Conservation (phyloP, 768 basidiomycete genomes). For the Butyriboletus loyo region DNA sequence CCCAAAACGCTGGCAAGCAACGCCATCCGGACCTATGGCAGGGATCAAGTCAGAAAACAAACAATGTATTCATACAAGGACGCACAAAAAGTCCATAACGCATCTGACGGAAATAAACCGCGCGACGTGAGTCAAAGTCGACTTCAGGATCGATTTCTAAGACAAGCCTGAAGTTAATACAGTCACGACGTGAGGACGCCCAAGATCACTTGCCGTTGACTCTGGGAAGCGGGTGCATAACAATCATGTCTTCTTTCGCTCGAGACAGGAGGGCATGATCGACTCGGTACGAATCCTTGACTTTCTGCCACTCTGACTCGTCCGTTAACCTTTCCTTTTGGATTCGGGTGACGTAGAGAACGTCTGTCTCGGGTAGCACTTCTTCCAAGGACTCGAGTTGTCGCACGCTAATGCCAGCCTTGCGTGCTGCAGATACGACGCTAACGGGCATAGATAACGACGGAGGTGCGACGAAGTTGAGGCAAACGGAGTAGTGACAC, state of each 20-base stretch:
- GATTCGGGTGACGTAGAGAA: constrained; percentile 93
- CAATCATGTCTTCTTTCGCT: constrained; percentile 96
- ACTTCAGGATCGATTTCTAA: constrained; percentile 98
- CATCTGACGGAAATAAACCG: constrained; percentile 99
- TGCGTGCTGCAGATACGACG: constrained; percentile 80
- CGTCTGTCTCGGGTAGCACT: constrained; percentile 89
- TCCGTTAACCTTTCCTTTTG: constrained; percentile 91
- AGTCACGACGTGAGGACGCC: background rate
- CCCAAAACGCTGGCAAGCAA: constrained; percentile 67
- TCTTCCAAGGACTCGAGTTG: constrained; percentile 90
- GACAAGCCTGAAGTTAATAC: constrained; percentile 14
- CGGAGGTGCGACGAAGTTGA: constrained; percentile 93
- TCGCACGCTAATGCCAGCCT: constrained; percentile 73
- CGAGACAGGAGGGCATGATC: constrained; percentile 91
- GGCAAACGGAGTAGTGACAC: constrained; percentile 85
- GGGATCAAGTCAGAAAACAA: background rate
- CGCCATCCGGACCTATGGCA: constrained; percentile 69
- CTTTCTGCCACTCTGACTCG: constrained; percentile 81
- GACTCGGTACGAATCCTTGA: constrained; percentile 89
- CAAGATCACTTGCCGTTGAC: constrained; percentile 62
- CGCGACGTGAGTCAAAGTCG: constrained; percentile 91
- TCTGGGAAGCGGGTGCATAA: constrained; percentile 98
- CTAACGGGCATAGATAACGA: constrained; percentile 85
- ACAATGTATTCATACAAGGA: constrained; percentile 11
- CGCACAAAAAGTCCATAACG: constrained; percentile 94